phyloP scores from a whole-genome alignment of 1,284 basidiomycete genomes.

The Irpex sp. region DNA sequence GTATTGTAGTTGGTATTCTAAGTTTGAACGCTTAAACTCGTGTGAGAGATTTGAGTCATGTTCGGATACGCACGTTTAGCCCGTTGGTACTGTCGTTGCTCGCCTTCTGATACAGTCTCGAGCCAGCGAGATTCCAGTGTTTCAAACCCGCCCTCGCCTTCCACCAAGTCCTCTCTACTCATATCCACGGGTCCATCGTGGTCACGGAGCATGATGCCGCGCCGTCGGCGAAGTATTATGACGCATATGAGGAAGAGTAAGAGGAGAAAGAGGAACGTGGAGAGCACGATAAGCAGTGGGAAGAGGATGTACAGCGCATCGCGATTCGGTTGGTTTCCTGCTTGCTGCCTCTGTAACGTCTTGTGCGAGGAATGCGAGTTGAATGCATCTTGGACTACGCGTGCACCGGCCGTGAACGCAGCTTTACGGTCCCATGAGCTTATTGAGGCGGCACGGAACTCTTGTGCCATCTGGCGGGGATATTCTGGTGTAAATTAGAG shows the following conservation, averaged over 20 bases:
- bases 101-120: slow-evolving; percentile 72
- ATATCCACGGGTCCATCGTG: slow-evolving; percentile 92
- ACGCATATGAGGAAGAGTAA: slow-evolving; percentile 87
- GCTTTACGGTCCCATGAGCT: slow-evolving; percentile 16
- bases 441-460: background rate
- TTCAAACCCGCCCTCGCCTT: slow-evolving; percentile 89
- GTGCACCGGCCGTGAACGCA: slow-evolving; percentile 18
- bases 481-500: background rate
- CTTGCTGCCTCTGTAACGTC: background rate
- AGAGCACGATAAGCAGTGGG: slow-evolving; percentile 88
- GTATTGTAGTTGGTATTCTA: slow-evolving; percentile 89
- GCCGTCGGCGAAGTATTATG: slow-evolving; percentile 75
- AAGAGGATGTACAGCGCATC: slow-evolving; percentile 79
- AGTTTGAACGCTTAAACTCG: slow-evolving; percentile 9
- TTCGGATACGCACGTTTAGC: slow-evolving; percentile 72
- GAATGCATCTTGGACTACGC: slow-evolving; percentile 25
- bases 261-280: slow-evolving; percentile 89
- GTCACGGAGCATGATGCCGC: slow-evolving; percentile 83
- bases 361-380: slow-evolving; percentile 6
- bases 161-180: slow-evolving; percentile 83
- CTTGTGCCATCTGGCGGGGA: background rate
- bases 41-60: slow-evolving; percentile 6
- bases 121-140: slow-evolving; percentile 93
- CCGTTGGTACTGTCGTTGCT: slow-evolving; percentile 73
- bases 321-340: slow-evolving; percentile 15